These are phyloP conservation scores for Udeniomyces megalosporus DNA, from an alignment of 768 basidiomycete species.

Conservation along the genomic window DNA sequence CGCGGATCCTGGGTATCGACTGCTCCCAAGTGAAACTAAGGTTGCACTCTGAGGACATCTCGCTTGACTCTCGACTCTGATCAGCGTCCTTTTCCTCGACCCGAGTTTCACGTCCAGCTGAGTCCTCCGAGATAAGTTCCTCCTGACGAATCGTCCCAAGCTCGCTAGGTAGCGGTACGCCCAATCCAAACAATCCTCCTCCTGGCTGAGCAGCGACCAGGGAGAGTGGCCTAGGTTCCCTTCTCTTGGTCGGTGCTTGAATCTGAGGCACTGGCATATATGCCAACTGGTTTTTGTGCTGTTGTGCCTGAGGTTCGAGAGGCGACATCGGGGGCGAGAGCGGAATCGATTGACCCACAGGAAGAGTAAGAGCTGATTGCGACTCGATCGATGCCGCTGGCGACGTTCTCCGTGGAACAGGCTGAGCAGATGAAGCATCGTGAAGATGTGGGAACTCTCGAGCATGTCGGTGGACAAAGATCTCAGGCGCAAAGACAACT, in stretches of 20 bases:
- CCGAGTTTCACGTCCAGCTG: too few relatives aligned
- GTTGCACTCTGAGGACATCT: neutral
- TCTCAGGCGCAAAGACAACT: constrained; percentile 1
- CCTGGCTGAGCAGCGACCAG: neutral
- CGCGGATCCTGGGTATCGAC: too few relatives aligned
- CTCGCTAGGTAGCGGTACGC: neutral
- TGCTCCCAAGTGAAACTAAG: constrained; percentile 3
- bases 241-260: too few relatives aligned
- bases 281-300: too few relatives aligned
- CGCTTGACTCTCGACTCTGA: neutral
- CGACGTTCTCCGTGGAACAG: neutral
- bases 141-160: neutral
- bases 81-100: neutral
- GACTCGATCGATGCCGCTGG: neutral
- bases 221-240: neutral
- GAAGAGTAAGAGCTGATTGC: neutral
- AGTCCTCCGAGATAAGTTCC: neutral
- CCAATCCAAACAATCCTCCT: neutral
- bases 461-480: constrained; percentile 8
- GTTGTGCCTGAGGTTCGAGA: too few relatives aligned
- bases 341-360: too few relatives aligned
- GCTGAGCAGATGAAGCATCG: neutral
- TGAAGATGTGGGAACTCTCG: constrained; percentile 11
- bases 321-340: too few relatives aligned
- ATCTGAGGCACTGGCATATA: too few relatives aligned